Conservation (phyloP, 495 filamentous ascomycete genomes). For the Penicillium coffeae region DNA sequence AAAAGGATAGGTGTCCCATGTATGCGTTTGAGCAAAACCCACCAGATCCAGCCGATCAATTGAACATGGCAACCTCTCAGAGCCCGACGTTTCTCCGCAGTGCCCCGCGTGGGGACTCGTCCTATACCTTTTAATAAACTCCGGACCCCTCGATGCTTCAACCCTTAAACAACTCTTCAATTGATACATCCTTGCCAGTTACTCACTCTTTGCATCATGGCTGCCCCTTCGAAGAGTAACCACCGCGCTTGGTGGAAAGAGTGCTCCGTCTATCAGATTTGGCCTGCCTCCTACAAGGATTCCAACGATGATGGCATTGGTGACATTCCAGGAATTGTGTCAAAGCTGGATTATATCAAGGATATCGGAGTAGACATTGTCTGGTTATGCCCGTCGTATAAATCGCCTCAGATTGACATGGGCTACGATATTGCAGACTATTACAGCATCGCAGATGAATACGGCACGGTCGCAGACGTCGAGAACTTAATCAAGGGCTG, state of each 20-base stretch:
- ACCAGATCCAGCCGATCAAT: conserved; percentile 7
- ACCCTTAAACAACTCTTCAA: not conserved
- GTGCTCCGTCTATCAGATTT: conserved; percentile 64
- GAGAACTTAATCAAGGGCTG: conserved; percentile 57
- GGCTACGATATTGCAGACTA: conserved; percentile 70
- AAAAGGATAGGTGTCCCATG: not conserved
- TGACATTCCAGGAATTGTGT: conserved; percentile 63
- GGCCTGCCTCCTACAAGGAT: conserved; percentile 63
- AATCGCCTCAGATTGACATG: conserved; percentile 61
- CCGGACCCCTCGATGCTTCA: not conserved
- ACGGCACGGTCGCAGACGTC: conserved; percentile 61
- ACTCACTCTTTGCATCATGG: conserved; percentile 13
- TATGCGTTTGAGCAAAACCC: not conserved
- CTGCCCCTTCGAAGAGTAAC: conserved; percentile 31
- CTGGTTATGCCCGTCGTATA: conserved; percentile 67
- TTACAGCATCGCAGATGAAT: conserved; percentile 55
- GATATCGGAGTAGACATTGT: conserved; percentile 61
- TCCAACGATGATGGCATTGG: conserved; percentile 65
- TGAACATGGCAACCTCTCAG: conserved; percentile 7
- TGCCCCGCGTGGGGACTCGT: conserved; percentile 23
- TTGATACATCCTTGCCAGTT: not conserved
- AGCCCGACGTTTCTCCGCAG: conserved; percentile 22
- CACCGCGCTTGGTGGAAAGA: conserved; percentile 55
- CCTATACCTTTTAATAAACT: conserved; percentile 4
- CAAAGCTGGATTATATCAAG: conserved; percentile 62